These are phyloP conservation scores for Lanzia echinophila DNA, from an alignment of 2,329 filamentous ascomycete species.

Conservation along the genomic window DNA sequence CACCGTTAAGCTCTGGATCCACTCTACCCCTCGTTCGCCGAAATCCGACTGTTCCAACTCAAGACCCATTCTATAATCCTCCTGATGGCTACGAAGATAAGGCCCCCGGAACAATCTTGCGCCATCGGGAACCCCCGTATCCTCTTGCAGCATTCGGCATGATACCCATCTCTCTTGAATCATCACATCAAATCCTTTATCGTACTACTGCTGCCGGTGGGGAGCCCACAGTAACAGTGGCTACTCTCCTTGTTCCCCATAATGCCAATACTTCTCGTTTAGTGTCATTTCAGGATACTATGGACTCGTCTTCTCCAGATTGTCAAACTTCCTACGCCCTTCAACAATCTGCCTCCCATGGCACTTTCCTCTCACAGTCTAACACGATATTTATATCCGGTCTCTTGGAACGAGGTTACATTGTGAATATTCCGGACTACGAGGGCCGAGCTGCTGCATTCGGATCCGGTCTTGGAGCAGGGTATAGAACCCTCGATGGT, in stretches of 20 bases:
- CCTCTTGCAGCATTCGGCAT: conserved; percentile 16
- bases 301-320: conserved; percentile 36
- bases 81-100: conserved; percentile 27
- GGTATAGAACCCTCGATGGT: conserved; percentile 18
- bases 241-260: conserved; percentile 34
- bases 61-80: conserved; percentile 34
- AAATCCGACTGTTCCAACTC: conserved; percentile 26
- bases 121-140: conserved; percentile 28
- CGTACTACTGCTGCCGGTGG: conserved; percentile 34
- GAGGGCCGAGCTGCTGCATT: conserved; percentile 16
- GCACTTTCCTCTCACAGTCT: background rate
- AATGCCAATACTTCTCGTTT: conserved; percentile 16
- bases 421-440: conserved; percentile 20
- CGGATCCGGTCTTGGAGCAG: conserved; percentile 12
- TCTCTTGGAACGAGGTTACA: conserved; percentile 13
- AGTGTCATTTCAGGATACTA: conserved; percentile 38
- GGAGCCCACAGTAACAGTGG: conserved; percentile 33
- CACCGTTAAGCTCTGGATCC: no score
- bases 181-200: conserved; percentile 35
- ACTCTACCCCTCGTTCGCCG: no score
- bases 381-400: conserved; percentile 15
- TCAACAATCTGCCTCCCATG: conserved; percentile 23
- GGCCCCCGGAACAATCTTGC: conserved; percentile 31
- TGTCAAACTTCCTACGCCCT: conserved; percentile 35
- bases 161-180: conserved; percentile 8